Conservation (phyloP, 768 basidiomycete species). For the Phallus indusiatus region DNA sequence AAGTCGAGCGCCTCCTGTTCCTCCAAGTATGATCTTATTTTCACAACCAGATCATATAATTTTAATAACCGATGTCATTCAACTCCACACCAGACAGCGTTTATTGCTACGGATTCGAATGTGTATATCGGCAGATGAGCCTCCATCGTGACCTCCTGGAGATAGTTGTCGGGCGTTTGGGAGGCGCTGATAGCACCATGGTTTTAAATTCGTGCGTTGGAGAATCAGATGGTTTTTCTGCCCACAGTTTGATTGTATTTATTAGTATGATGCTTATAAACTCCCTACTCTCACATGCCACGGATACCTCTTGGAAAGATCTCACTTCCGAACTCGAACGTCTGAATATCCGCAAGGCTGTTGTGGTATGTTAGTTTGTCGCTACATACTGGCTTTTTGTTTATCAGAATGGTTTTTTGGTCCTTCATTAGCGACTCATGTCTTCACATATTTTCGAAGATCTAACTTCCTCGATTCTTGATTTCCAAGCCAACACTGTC, state of each 20-base stretch:
- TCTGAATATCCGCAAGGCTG: slow-evolving; percentile 71
- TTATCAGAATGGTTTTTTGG: background rate
- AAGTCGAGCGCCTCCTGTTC: slow-evolving; percentile 37
- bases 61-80: background rate
- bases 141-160: slow-evolving; percentile 62
- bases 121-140: slow-evolving; percentile 76
- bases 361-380: slow-evolving; percentile 46
- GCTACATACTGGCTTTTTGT: background rate
- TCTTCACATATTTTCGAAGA: slow-evolving; percentile 74
- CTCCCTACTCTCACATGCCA: slow-evolving; percentile 72
- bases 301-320: slow-evolving; percentile 67
- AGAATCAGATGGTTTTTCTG: background rate
- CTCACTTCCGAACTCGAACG: slow-evolving; percentile 68
- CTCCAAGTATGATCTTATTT: slow-evolving; percentile 25
- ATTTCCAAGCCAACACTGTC: slow-evolving; percentile 81
- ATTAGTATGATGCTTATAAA: slow-evolving; percentile 84
- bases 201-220: slow-evolving; percentile 60
- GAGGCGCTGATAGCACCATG: slow-evolving; percentile 79
- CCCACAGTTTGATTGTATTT: background rate
- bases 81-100: slow-evolving; percentile 41
- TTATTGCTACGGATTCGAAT: slow-evolving; percentile 74
- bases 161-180: slow-evolving; percentile 71
- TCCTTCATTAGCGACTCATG: slow-evolving; percentile 58
- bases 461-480: slow-evolving; percentile 71
- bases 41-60: background rate